Conservation (phyloP, 192 early-diverging fungal genomes). For the Umbelopsis isabellina region DNA sequence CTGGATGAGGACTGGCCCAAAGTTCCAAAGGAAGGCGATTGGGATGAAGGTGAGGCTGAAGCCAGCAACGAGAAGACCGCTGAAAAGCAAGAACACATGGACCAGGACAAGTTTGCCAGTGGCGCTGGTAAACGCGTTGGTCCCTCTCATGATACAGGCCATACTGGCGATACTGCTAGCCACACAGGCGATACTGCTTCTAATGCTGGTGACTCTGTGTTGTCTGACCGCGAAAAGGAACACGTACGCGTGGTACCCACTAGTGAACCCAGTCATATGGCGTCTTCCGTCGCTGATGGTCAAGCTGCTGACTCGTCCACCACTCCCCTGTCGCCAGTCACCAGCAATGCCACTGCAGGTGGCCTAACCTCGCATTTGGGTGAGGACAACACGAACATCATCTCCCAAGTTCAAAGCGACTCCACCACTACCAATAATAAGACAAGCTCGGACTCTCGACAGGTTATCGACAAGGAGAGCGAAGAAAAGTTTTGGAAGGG, state of each 20-base stretch:
- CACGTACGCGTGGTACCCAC: background rate
- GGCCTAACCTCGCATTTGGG: background rate
- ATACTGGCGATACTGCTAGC: background rate
- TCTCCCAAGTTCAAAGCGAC: background rate
- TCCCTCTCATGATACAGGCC: background rate
- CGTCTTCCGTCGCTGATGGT: background rate
- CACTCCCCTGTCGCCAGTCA: background rate
- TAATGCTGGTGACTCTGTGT: background rate
- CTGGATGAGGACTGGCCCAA: slow-evolving; percentile 1
- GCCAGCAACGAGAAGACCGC: slow-evolving; percentile 4
- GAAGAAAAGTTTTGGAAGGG: slow-evolving; percentile 17
- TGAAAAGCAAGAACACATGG: background rate
- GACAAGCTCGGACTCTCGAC: background rate
- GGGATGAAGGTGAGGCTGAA: slow-evolving; percentile 6
- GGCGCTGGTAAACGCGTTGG: slow-evolving; percentile 15
- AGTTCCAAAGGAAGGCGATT: slow-evolving; percentile 2
- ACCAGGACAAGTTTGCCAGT: background rate
- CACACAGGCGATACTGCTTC: background rate
- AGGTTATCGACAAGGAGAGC: background rate
- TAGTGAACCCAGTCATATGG: background rate
- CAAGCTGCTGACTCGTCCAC: background rate
- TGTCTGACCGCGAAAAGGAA: background rate
- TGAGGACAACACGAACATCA: background rate
- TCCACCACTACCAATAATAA: background rate
- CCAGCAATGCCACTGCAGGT: slow-evolving; percentile 1